Conservation (phyloP, 495 filamentous ascomycete species). For the Tirmania nivea region DNA sequence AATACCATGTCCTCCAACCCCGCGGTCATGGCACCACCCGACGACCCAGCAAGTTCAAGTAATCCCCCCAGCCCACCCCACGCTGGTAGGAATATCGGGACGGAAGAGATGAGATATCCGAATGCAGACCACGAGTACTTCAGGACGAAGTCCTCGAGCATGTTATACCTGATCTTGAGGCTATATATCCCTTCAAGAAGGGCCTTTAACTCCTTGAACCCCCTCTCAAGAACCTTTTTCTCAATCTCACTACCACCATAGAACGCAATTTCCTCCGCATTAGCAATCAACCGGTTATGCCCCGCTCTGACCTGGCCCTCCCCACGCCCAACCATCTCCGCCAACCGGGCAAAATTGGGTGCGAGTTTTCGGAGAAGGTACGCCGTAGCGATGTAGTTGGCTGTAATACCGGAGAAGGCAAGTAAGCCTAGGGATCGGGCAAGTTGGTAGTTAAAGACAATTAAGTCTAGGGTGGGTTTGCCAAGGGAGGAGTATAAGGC, state of each 20-base stretch:
- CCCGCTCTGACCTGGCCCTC: conserved; percentile 86
- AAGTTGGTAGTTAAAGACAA: conserved; percentile 93
- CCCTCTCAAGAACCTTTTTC: conserved; percentile 64
- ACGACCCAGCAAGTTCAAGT: conserved; percentile 33
- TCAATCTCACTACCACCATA: conserved; percentile 91
- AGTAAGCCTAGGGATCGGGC: conserved; percentile 80
- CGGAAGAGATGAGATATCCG: conserved; percentile 76
- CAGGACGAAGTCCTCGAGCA: conserved; percentile 91
- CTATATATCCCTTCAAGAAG: conserved; percentile 97
- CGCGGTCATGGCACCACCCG: conserved; percentile 17
- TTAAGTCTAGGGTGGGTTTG: conserved; percentile 85
- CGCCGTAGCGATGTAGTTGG: conserved; percentile 83
- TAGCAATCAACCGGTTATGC: conserved; percentile 79
- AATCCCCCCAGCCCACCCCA: conserved; percentile 69
- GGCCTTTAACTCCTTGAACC: conserved; percentile 71
- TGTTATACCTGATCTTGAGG: conserved; percentile 93
- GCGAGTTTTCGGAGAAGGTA: conserved; percentile 68
- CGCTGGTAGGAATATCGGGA: conserved; percentile 85
- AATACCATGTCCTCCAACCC: conserved; percentile 7
- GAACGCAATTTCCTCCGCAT: conserved; percentile 97
- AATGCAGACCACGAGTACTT: conserved; percentile 97
- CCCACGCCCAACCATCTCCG: conserved; percentile 76
- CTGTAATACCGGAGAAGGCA: conserved; percentile 61
- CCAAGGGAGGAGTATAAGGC: conserved; percentile 85
- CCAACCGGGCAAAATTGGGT: conserved; percentile 88